Evolutionary conservation across 2,329 filamentous ascomycete species (phyloP).

Genomic region (Ceratocystis huliohia): DNA sequence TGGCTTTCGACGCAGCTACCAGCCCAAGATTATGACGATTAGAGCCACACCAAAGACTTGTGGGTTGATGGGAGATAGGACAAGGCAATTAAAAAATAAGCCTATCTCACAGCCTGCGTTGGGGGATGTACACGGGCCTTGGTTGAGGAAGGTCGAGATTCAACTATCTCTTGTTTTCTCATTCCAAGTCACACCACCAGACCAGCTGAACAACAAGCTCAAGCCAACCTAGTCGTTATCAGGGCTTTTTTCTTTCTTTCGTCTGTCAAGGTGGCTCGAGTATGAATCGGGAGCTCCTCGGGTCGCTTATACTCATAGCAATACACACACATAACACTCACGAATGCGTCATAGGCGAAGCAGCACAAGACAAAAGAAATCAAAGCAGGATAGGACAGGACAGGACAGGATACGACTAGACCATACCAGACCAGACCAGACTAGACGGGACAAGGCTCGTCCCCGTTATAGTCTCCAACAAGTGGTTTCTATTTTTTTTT

Average conservation of each 20-base stretch:
- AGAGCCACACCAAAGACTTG: not conserved
- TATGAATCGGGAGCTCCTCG: too few relatives aligned
- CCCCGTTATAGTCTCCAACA: not conserved
- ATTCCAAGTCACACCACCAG: not conserved
- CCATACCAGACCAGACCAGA: too few relatives aligned
- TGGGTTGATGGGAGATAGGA: not conserved
- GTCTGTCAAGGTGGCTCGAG: not conserved
- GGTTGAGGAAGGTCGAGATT: not conserved
- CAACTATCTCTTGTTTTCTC: not conserved
- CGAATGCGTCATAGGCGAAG: too few relatives aligned
- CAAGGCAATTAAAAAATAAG: not conserved
- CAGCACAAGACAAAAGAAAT: too few relatives aligned
- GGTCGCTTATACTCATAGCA: too few relatives aligned
- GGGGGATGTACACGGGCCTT: not conserved
- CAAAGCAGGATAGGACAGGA: too few relatives aligned
- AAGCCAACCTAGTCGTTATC: not conserved
- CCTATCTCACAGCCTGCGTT: not conserved
- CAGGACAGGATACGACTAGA: too few relatives aligned
- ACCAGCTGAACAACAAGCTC: not conserved
- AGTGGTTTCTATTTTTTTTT: not conserved
- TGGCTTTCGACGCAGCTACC: conserved; percentile 74
- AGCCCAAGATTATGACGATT: conserved; percentile 21
- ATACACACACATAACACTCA: too few relatives aligned
- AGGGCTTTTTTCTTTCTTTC: not conserved
- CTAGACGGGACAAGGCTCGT: too few relatives aligned